Evolutionary conservation across 805 yeast genomes (phyloP).

Genomic region (Kodamaea laetipori): DNA sequence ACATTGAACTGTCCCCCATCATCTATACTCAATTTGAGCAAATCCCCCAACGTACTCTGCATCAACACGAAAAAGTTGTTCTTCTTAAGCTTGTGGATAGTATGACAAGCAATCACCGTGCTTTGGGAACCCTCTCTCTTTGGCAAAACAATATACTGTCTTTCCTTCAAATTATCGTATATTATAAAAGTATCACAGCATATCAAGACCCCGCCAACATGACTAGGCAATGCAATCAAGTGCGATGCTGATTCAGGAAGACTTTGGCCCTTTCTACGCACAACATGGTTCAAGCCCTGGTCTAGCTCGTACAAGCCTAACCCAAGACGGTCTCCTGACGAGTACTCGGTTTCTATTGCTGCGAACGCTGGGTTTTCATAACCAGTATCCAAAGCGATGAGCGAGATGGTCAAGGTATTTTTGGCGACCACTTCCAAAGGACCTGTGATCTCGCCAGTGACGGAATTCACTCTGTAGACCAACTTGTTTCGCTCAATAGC

Average conservation of each 20-base stretch:
- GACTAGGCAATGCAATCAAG: conserved; percentile 71
- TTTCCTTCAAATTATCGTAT: conserved; percentile 45
- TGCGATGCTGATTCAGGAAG: conserved; percentile 44
- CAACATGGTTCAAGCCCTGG: conserved; percentile 78
- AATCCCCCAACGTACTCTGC: conserved; percentile 73
- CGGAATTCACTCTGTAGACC: conserved; percentile 59
- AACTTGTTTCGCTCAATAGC: conserved; percentile 76
- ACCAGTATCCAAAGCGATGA: conserved; percentile 63
- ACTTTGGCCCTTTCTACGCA: conserved; percentile 39
- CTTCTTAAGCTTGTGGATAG: conserved; percentile 65
- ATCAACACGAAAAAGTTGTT: conserved; percentile 63
- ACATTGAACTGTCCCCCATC: conserved; percentile 50
- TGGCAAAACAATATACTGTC: conserved; percentile 51
- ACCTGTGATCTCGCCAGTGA: conserved; percentile 56
- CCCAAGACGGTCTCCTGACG: conserved; percentile 22
- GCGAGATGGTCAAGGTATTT: conserved; percentile 50
- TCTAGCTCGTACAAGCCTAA: conserved; percentile 81
- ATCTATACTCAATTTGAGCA: conserved; percentile 60
- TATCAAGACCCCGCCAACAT: conserved; percentile 66
- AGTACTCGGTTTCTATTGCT: conserved; percentile 65
- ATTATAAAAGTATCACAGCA: conserved; percentile 58
- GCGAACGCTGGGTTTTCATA: conserved; percentile 86
- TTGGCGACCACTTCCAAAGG: conserved; percentile 71
- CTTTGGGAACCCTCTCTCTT: conserved; percentile 31
- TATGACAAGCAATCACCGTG: conserved; percentile 52